Percentiles rank a stretch among this genome's conserved stretches.
These are phyloP conservation scores for Lachancea thermotolerans DNA, from an alignment of 805 yeast species.

Conservation along the genomic window DNA sequence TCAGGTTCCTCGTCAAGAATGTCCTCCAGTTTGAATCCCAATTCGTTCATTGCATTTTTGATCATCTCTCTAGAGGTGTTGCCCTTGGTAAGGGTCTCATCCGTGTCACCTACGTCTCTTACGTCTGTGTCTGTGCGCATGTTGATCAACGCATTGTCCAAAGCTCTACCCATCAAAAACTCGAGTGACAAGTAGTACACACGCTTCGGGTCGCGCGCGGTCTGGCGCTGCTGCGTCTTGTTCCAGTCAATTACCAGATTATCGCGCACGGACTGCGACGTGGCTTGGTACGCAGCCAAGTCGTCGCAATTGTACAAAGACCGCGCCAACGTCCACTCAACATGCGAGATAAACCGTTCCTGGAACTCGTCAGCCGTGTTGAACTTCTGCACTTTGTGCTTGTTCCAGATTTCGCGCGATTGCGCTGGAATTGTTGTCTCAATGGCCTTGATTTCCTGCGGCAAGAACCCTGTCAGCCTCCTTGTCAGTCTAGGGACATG, in stretches of 20 bases:
- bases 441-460: constrained; percentile 77
- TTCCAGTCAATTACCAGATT: constrained; percentile 83
- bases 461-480: constrained; percentile 85
- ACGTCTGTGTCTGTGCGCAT: constrained; percentile 38
- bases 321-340: constrained; percentile 87
- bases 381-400: constrained; percentile 51
- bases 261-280: constrained; percentile 73
- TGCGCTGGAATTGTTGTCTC: constrained; percentile 76
- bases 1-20: constrained; percentile 82
- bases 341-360: constrained; percentile 67
- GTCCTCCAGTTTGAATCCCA: constrained; percentile 87
- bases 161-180: constrained; percentile 89
- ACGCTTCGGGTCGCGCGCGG: constrained; percentile 75
- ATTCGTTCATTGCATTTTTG: constrained; percentile 49
- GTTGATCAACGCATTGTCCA: constrained; percentile 89
- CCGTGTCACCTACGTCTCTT: constrained; percentile 5
- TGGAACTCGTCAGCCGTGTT: constrained; percentile 53
- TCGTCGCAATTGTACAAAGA: constrained; percentile 88
- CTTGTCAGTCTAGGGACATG: constrained; percentile 47
- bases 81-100: constrained; percentile 8
- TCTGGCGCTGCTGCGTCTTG: constrained; percentile 84
- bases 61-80: constrained; percentile 46
- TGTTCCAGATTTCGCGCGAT: constrained; percentile 72
- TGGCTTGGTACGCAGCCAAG: constrained; percentile 87
- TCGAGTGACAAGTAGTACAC: constrained; percentile 83